phyloP scores from a whole-genome alignment of 768 basidiomycete species.

The Russula sp. region DNA sequence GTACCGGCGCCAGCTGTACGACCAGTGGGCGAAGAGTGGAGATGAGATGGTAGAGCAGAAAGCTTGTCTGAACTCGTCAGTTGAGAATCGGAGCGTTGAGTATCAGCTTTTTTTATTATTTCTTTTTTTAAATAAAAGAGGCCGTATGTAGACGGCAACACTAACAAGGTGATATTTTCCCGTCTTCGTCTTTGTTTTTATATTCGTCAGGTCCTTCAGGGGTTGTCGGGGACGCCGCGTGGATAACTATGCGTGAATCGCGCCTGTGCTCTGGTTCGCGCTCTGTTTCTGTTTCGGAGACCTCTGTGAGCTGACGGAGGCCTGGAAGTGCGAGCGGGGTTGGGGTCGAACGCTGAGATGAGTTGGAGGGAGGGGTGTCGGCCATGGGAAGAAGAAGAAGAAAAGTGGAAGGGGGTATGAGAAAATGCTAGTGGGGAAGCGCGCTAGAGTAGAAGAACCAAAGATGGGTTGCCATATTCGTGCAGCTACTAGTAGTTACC shows the following conservation, averaged over 20 bases:
- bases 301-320: conserved; percentile 13
- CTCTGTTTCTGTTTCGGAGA: background rate
- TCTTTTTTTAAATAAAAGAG: background rate
- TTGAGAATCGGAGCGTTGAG: conserved; percentile 36
- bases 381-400: conserved; percentile 12
- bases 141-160: too few relatives aligned
- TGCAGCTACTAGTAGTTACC: background rate
- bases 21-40: conserved; percentile 37
- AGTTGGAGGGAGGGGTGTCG: background rate
- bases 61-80: conserved; percentile 48
- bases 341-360: background rate
- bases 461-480: conserved; percentile 20
- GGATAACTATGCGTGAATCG: background rate
- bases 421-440: background rate
- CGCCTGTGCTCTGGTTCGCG: background rate
- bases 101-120: conserved; percentile 29
- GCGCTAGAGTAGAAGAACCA: background rate
- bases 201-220: background rate
- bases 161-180: conserved; percentile 5
- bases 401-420: background rate
- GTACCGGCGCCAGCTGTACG: conserved; percentile 37
- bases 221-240: background rate
- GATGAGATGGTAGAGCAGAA: conserved; percentile 37
- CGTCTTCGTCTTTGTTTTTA: background rate
- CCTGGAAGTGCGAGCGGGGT: background rate